A percentile compares a stretch with the other conserved stretches of the same genome.
phyloP scores from a whole-genome alignment of 2,329 filamentous ascomycete genomes.

The Curvularia verruculosa region DNA sequence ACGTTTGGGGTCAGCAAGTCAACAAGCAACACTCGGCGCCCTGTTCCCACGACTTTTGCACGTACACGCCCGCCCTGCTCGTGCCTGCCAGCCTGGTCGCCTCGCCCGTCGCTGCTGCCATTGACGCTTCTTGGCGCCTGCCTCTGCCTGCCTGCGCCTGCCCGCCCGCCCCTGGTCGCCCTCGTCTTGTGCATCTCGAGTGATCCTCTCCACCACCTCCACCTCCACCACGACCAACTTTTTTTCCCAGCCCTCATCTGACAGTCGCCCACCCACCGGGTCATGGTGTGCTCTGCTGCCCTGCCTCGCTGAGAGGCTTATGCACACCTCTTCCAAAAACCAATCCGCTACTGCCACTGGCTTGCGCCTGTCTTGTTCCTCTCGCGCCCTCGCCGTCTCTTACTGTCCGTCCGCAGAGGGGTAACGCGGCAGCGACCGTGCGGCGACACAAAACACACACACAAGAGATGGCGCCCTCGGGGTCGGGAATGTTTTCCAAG shows the following conservation, averaged over 20 bases:
- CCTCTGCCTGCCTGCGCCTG: too few species aligned
- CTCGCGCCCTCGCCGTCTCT: conserved; percentile 3
- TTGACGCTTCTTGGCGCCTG: too few species aligned
- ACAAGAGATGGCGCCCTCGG: conserved; percentile 46
- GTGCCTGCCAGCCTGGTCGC: too few species aligned
- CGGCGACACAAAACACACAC: conserved; percentile 16
- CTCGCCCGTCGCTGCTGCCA: background rate
- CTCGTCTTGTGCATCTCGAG: background rate
- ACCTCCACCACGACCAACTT: too few species aligned
- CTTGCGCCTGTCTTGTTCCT: conserved; percentile 6
- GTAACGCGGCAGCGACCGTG: conserved; percentile 26
- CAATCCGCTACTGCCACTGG: background rate
- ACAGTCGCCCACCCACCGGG: conserved; percentile 13
- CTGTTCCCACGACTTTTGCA: background rate
- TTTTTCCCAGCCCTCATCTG: conserved; percentile 11
- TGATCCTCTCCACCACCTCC: conserved; percentile 10
- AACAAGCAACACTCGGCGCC: background rate
- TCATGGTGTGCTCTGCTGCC: conserved; percentile 36
- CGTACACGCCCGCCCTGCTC: background rate
- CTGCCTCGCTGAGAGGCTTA: conserved; percentile 47
- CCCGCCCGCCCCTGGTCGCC: background rate
- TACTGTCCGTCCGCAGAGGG: conserved; percentile 4
- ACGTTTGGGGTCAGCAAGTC: background rate
- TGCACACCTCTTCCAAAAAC: conserved; percentile 2
- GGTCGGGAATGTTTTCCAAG: conserved; percentile 50